Percentiles rank a stretch among this genome's conserved stretches.
Evolutionary conservation across 148 eudicot species (phyloP).

Genomic region (Hydrangea macrophylla): DNA sequence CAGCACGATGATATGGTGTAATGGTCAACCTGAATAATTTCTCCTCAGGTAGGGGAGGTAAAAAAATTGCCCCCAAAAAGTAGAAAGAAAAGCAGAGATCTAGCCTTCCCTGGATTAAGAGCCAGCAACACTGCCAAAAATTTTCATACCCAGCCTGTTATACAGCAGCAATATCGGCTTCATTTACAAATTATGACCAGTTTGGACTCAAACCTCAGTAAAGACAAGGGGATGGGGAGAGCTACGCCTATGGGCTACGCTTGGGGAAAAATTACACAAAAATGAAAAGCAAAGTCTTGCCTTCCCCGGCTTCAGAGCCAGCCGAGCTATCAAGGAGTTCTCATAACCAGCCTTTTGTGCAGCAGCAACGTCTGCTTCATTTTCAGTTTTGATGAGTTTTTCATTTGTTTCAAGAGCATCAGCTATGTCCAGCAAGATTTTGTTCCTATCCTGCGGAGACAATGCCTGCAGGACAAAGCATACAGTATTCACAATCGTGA

Average conservation of each 20-base stretch:
- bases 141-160: too few relatives aligned
- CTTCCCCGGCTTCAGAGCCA: conserved; percentile 84
- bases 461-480: conserved; percentile 49
- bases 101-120: too few relatives aligned
- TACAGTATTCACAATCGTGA: background rate
- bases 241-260: background rate
- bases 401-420: conserved; percentile 80
- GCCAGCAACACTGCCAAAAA: too few relatives aligned
- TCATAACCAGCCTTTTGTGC: conserved; percentile 83
- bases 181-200: too few relatives aligned
- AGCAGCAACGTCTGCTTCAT: conserved; percentile 72
- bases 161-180: too few relatives aligned
- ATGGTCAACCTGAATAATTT: too few relatives aligned
- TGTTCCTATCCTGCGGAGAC: conserved; percentile 67
- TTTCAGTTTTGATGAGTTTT: conserved; percentile 55
- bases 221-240: background rate
- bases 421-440: conserved; percentile 70
- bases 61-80: too few relatives aligned
- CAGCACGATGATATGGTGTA: too few relatives aligned
- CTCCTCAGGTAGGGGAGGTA: too few relatives aligned
- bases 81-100: too few relatives aligned
- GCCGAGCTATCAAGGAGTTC: conserved; percentile 62
- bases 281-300: conserved; percentile 30
- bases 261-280: background rate
- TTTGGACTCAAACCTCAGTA: too few relatives aligned